These are phyloP conservation scores for Aspergillus coremiiformis DNA, from an alignment of 495 filamentous ascomycete species.

Conservation along the genomic window DNA sequence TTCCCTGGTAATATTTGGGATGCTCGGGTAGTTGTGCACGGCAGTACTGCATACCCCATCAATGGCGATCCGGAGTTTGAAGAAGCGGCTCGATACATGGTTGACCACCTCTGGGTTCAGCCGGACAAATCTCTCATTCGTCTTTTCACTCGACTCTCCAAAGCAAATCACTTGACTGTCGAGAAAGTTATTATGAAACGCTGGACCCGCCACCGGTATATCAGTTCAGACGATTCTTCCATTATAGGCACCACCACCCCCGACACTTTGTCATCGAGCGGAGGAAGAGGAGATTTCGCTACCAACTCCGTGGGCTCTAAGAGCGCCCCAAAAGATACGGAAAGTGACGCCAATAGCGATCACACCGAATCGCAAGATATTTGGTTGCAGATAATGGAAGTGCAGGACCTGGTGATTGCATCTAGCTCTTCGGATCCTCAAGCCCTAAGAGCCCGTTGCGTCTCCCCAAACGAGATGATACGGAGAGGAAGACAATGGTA, in stretches of 20 bases:
- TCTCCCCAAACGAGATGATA: constrained; percentile 21
- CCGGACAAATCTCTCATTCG: constrained; percentile 15
- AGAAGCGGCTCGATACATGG: constrained; percentile 20
- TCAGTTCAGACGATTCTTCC: constrained; percentile 5
- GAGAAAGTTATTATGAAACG: constrained; percentile 29
- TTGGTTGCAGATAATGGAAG: constrained; percentile 33
- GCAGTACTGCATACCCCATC: constrained; percentile 6
- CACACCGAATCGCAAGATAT: constrained; percentile 14
- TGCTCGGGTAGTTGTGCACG: constrained; percentile 26
- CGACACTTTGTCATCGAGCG: background rate
- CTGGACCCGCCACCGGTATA: constrained; percentile 22
- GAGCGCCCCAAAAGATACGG: background rate
- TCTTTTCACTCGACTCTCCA: constrained; percentile 15
- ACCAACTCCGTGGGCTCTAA: background rate
- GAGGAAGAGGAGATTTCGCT: background rate
- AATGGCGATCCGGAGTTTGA: constrained; percentile 14
- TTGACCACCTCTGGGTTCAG: constrained; percentile 27
- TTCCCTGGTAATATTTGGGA: constrained; percentile 43
- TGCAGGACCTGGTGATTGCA: constrained; percentile 29
- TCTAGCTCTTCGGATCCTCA: constrained; percentile 6
- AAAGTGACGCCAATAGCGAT: background rate
- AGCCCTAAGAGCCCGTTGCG: constrained; percentile 19
- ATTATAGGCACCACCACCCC: background rate
- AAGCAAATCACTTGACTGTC: constrained; percentile 14
- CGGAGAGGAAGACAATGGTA: constrained; percentile 37